Evolutionary conservation across 495 filamentous ascomycete genomes (phyloP), one percentile per base, ranked within the genome.

Genomic region (Talaromyces thailandensis): DNA sequence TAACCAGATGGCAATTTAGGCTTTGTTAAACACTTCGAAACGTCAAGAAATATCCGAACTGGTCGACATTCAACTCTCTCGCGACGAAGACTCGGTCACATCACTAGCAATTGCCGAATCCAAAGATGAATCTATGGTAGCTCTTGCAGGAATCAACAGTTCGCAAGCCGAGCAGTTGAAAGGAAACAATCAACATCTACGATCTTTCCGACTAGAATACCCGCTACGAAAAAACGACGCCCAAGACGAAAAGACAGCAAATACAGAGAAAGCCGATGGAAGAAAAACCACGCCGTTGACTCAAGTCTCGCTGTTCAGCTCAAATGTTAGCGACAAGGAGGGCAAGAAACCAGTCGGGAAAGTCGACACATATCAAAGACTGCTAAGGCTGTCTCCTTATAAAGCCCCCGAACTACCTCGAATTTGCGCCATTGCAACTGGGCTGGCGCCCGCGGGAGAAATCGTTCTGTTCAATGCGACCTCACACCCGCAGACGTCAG

Each of bases 61-160:
- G n/a, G 81, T 86, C 64, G 89, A 94, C 66, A 76, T 96, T 68
- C 88, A 91, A 32, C 83, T 97, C 61, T 91, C 88, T 66, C 82
- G 84, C 67, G 85, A 96, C 68, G 94, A 97, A 75, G 94, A 98
- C 78, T 95, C 88, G 50, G 91, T 96, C 65, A 93, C 88, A 62
- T 89, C 88, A 43, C 79, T 98, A 52, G 91, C 85, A 25, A 82
- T 85, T 62, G 83, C 88, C 37, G 74, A 83, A 56, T 72, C 75
- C 31, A 79, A 76, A 56, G 82, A 82, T 52, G 76, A 76, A 56
- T 79, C 80, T n/a, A 76, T 86, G 26, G 75, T 85, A 61, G 78
- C 88, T n/a, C 84, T 89, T 59, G 87, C 90, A 8, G 93, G 94
- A 50, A 88, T 96, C 73, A 97, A 97, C 72, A 95, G 91, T 60